Evolutionary conservation across 805 yeast genomes (phyloP), one percentile per base, ranked within the genome.

Genomic region (Grigorovia transvaalensis): DNA sequence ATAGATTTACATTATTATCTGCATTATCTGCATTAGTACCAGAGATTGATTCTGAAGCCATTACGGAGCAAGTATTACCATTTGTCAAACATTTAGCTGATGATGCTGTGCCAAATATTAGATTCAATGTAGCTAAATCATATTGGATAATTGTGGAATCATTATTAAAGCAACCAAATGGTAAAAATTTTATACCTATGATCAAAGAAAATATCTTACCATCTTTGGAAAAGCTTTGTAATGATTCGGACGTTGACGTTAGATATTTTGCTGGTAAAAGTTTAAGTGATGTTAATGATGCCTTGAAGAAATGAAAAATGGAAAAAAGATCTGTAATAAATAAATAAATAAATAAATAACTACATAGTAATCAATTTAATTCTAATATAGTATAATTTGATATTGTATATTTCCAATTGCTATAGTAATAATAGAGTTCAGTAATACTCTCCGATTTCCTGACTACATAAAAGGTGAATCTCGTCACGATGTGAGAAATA

Each of bases 51-150:
- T 69, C 74, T 42, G 70, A 70, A 17, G 78, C 82, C 45, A 78
- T 86, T 20, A 73, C 79, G 44, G 74, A 75, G 44, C 82, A 83
- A 57, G 78, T 90, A 46, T 73, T 89, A 60, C 96, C 97, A 23
- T 90, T 88, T 62, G 74, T 93, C 54, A 76, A 81, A 57, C 81
- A 79, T 48, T 74, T 91, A 60, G 75, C 82, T 43, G 74, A 74
- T 42, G 99, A 93, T 70, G 77, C 81, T 8, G 97, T 93, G 52
- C 96, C 99, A 60, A 93, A 93, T 68, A 90, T 93, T 56, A 79
- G 97, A 64, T 93, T 93, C 73, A 93, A 90, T 70, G 89, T 86
- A 56, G 97, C 99, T 29, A 89, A 88, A 69, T 79, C 95, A 15
- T 81, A 85, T 63, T 76, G 79, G 44, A 71, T 75, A 27, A 74